Conservation (phyloP, 176 grass and related monocot species). For the Tillandsia leiboldiana region DNA sequence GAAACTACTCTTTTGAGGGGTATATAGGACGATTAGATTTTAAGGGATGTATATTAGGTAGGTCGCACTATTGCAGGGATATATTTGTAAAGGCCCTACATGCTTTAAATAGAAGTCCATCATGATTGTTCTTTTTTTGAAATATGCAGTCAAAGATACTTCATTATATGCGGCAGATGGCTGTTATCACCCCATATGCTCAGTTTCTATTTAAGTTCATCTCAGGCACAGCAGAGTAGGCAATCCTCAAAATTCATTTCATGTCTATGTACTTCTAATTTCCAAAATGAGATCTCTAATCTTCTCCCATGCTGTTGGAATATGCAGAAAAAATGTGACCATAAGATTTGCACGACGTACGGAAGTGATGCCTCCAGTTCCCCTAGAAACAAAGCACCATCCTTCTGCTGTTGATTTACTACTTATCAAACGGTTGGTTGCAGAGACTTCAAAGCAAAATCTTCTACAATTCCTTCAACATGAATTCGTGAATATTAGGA, state of each 20-base stretch:
- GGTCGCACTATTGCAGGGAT: no score
- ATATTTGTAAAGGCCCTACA: no score
- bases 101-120: slow-evolving; percentile 10
- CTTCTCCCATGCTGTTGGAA: slow-evolving; percentile 18
- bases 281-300: background rate
- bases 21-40: no score
- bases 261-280: background rate
- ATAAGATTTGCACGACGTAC: slow-evolving; percentile 84
- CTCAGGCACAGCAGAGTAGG: slow-evolving; percentile 73
- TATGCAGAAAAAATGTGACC: slow-evolving; percentile 73
- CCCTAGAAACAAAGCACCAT: slow-evolving; percentile 85
- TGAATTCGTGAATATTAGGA: slow-evolving; percentile 95
- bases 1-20: no score
- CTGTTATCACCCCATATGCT: slow-evolving; percentile 93
- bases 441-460: slow-evolving; percentile 85
- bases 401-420: slow-evolving; percentile 93
- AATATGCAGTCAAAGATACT: slow-evolving; percentile 82
- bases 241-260: slow-evolving; percentile 13
- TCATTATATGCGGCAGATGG: slow-evolving; percentile 97
- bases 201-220: slow-evolving; percentile 90
- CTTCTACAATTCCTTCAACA: slow-evolving; percentile 96
- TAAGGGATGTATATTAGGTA: no score
- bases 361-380: slow-evolving; percentile 89
- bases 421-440: slow-evolving; percentile 81
- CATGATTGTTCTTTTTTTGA: slow-evolving; percentile 19